phyloP scores from a whole-genome alignment of 2,329 filamentous ascomycete species.

The Camptophora hylomeconis region DNA sequence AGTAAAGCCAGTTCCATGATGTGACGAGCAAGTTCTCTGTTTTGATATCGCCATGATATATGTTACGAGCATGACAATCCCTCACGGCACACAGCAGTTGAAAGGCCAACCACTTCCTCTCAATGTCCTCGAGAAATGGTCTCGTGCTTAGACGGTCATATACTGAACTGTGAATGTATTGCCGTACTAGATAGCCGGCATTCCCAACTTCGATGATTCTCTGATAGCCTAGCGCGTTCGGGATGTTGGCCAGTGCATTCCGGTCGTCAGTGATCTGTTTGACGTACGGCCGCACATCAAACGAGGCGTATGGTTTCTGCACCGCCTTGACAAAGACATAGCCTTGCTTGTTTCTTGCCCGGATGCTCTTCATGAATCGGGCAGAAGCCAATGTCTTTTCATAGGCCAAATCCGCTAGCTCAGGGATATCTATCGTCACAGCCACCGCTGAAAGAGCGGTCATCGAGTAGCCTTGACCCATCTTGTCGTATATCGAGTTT shows the following conservation, averaged over 20 bases:
- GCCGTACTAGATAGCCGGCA: conserved; percentile 83
- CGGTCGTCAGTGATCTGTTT: conserved; percentile 70
- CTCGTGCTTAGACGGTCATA: conserved; percentile 93
- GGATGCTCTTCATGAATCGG: conserved; percentile 92
- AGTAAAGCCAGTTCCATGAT: conserved; percentile 98
- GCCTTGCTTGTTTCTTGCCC: conserved; percentile 79
- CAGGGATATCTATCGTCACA: conserved; percentile 84
- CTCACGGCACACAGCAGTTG: conserved; percentile 84
- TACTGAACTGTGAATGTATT: conserved; percentile 90
- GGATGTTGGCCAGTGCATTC: conserved; percentile 63
- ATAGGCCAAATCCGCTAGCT: conserved; percentile 80
- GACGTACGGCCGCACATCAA: conserved; percentile 69
- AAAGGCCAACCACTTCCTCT: conserved; percentile 97
- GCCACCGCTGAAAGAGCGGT: conserved; percentile 83
- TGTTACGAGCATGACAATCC: conserved; percentile 76
- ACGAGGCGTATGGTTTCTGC: conserved; percentile 76
- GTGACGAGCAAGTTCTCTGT: conserved; percentile 94
- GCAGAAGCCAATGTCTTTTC: conserved; percentile 85
- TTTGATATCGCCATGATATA: conserved; percentile 98
- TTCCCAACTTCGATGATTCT: conserved; percentile 82
- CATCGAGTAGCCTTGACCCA: conserved; percentile 96
- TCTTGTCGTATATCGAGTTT: too few relatives aligned
- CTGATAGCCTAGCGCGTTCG: conserved; percentile 84
- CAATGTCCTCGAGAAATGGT: conserved; percentile 90
- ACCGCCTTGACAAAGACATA: conserved; percentile 89